These are phyloP conservation scores for Adiantum capillusveneris DNA, from an alignment of 75 land plant species.

Conservation along the genomic window DNA sequence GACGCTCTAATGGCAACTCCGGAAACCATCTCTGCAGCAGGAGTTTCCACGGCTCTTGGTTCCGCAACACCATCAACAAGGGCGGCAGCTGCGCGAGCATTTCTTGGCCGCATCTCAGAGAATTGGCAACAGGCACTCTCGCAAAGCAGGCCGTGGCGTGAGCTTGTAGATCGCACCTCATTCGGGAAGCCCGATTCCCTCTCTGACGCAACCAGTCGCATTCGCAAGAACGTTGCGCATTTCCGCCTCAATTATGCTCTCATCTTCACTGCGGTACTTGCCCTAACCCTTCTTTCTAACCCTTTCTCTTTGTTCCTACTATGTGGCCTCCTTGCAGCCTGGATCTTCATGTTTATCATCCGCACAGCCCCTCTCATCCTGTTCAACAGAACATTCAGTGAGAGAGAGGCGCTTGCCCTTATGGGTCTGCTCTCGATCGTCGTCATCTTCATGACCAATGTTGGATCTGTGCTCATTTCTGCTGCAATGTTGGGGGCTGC, in stretches of 20 bases:
- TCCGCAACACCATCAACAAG: conserved; percentile 15
- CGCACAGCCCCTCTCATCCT: conserved; percentile 45
- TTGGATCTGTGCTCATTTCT: conserved; percentile 56
- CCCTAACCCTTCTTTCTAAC: conserved; percentile 50
- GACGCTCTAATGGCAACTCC: too few species aligned
- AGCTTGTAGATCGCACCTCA: conserved; percentile 54
- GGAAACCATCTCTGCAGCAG: too few species aligned
- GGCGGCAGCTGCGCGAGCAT: conserved; percentile 56
- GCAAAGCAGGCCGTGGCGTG: conserved; percentile 58
- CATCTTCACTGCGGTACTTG: conserved; percentile 38
- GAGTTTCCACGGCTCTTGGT: background rate
- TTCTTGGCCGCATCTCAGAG: conserved; percentile 46
- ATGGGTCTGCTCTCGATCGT: conserved; percentile 36
- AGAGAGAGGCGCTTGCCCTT: conserved; percentile 33
- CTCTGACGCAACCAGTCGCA: conserved; percentile 48
- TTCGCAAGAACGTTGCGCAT: conserved; percentile 57
- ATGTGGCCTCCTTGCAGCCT: conserved; percentile 38
- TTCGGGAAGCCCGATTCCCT: conserved; percentile 55
- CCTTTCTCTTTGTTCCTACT: conserved; percentile 56
- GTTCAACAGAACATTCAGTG: conserved; percentile 43
- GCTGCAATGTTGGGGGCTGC: conserved; percentile 39
- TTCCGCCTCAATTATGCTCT: conserved; percentile 58
- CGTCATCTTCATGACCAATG: conserved; percentile 55
- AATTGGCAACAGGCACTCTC: conserved; percentile 37
- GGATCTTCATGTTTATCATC: conserved; percentile 60